Conservation (phyloP, 2,329 filamentous ascomycete species). For the Aspergillus chevalieri region DNA sequence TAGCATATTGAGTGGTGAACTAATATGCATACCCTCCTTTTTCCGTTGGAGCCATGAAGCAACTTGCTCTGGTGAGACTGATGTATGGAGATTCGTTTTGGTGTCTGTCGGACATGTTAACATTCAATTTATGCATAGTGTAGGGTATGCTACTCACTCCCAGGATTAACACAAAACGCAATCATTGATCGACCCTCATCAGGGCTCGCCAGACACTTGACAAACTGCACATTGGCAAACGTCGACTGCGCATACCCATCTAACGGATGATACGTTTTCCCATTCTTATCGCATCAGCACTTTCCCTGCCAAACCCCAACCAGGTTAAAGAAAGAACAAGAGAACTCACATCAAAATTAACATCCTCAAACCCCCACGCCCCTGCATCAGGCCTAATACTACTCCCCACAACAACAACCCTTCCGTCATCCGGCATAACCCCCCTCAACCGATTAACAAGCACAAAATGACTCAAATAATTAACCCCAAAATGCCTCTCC, state of each 20-base stretch:
- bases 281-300: conserved; percentile 12
- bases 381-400: conserved; percentile 15
- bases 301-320: neutral
- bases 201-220: conserved; percentile 15
- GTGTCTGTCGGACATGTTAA: conserved; percentile 11
- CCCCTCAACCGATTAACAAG: conserved; percentile 15
- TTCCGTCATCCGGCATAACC: conserved; percentile 7
- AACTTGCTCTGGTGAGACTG: conserved; percentile 14
- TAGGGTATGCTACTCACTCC: conserved; percentile 13
- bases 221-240: conserved; percentile 22
- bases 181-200: conserved; percentile 6
- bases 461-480: conserved; percentile 21
- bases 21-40: conserved; percentile 13
- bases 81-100: conserved; percentile 16
- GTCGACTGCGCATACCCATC: conserved; percentile 22
- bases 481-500: conserved; percentile 20
- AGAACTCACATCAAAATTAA: conserved; percentile 15
- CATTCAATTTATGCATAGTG: neutral
- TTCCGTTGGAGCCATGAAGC: conserved; percentile 18
- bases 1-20: neutral
- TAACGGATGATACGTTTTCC: conserved; percentile 17
- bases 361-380: conserved; percentile 15
- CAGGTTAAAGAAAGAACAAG: neutral
- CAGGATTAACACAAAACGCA: conserved; percentile 22
- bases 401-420: conserved; percentile 17